Base-by-base conservation (phyloP, 139 green algal genomes). In the Chlorella sp. region DNA sequence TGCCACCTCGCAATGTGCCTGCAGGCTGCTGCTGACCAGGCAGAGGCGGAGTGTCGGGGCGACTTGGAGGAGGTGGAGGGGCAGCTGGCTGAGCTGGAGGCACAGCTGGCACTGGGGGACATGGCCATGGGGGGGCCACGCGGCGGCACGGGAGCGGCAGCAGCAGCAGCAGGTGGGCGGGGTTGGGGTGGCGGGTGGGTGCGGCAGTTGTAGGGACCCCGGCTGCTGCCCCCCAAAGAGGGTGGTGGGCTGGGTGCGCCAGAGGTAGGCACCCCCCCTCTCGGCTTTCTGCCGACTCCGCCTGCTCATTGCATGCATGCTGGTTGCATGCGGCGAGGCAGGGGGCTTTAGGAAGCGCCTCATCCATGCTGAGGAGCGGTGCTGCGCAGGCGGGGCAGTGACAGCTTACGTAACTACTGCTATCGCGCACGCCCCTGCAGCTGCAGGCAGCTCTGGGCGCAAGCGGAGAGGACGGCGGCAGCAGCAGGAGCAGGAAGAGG, bases 1-100 rank as follows among this genome's bases (percentile, higher is more conserved):
- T 5, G 15, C 2, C 21, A 1, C 9, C 48, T 57, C 48, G 9
- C 48, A 57, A 57, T 16, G 7, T 57, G 18, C 7, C 28, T 76
- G 81, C 81, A 86, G 88, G 85, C 90, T 37, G 83, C 85, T 2
- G 91, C 91, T 3, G 84, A 93, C 4, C n/a, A 60, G 5, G 85
- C 78, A 11, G 69, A 88, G 57, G 37, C 48, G 0, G 78, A 68
- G 53, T 86, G 42, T 30, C 34, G 81, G 1, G 85, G 36, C 0
- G 40, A 93, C 73, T 16, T 93, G 88, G 68, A 92, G 73, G 71
- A 81, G 4, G 57, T 91, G 40, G 80, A 92, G 42, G 80, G 48
- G 34, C 60, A 90, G 88, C 71, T 93, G 0, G 71, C 40, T 11
- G 88, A 83, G 79, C 26, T 93, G 57, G 91, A 92, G 71, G 85